Percentiles rank a stretch among this genome's conserved stretches.
Conservation (phyloP, 768 basidiomycete genomes). For the Naganishia kalamii region DNA sequence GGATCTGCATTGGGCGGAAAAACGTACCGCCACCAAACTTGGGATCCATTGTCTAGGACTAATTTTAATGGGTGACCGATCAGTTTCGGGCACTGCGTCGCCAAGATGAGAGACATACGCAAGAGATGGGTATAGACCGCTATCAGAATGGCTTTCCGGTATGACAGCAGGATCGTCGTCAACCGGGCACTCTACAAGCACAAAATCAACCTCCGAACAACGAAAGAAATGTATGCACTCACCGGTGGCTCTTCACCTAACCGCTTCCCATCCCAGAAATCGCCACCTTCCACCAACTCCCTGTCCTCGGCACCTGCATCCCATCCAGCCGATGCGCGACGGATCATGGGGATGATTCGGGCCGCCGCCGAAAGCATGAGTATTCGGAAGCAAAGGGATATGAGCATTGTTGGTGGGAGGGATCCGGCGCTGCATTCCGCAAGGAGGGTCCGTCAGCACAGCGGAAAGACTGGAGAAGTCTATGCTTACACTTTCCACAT, state of each 20-base stretch:
- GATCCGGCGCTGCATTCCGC: conserved; percentile 25
- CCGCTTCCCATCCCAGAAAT: conserved; percentile 43
- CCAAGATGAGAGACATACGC: conserved; percentile 28
- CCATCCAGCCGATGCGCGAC: conserved; percentile 39
- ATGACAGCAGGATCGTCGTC: conserved; percentile 45
- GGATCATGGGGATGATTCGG: conserved; percentile 45
- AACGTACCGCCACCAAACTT: conserved; percentile 46
- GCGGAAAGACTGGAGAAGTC: not conserved
- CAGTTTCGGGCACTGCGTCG: not conserved
- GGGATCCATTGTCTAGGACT: conserved; percentile 45
- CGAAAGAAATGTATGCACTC: conserved; percentile 15
- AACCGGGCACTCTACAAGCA: conserved; percentile 37
- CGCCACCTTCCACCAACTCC: conserved; percentile 21
- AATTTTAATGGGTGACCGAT: not conserved
- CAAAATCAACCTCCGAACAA: not conserved
- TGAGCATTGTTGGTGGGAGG: conserved; percentile 40
- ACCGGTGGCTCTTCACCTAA: conserved; percentile 42
- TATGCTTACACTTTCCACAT: conserved; percentile 19
- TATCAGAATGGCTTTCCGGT: conserved; percentile 45
- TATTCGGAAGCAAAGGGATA: conserved; percentile 45
- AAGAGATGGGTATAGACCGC: conserved; percentile 47
- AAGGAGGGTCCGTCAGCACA: not conserved
- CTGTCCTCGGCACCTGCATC: conserved; percentile 28
- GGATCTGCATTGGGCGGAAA: conserved; percentile 5
- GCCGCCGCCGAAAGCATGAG: conserved; percentile 44